These are phyloP conservation scores for Aspergillus udagawae DNA, from an alignment of 2,329 filamentous ascomycete genomes.

Conservation along the genomic window DNA sequence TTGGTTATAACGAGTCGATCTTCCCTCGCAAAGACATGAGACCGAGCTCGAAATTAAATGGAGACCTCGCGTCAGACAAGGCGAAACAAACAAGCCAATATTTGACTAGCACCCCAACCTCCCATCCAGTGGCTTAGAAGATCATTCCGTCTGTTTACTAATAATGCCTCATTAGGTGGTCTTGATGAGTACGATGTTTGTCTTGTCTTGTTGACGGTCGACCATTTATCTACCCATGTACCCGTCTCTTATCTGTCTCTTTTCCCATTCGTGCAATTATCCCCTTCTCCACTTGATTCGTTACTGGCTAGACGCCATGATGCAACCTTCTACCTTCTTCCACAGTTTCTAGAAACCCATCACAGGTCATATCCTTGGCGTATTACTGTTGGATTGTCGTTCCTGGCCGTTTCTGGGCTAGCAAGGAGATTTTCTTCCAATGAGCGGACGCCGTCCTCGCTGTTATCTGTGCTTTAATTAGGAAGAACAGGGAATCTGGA, in stretches of 20 bases:
- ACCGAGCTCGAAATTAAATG: conserved; percentile 24
- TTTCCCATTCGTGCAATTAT: background rate
- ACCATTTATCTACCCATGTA: background rate
- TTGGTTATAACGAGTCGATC: conserved; percentile 27
- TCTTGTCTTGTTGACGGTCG: background rate
- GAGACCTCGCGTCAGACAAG: conserved; percentile 18
- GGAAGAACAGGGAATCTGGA: background rate
- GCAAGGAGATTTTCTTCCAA: background rate
- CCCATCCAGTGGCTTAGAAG: conserved; percentile 17
- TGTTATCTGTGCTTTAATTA: background rate
- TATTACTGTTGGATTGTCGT: background rate
- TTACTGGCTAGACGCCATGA: too few relatives aligned
- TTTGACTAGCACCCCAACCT: conserved; percentile 12
- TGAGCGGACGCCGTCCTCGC: background rate
- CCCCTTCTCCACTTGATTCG: background rate
- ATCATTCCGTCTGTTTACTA: background rate
- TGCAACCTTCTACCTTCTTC: background rate
- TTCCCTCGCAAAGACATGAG: conserved; percentile 25
- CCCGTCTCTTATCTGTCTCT: background rate
- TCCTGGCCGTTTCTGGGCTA: background rate
- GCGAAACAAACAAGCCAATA: conserved; percentile 12
- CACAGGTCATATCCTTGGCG: too few relatives aligned
- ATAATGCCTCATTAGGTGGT: background rate
- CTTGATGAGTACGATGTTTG: background rate
- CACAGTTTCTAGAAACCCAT: background rate